Evolutionary conservation across 75 land plant genomes (phyloP), one percentile per base, ranked within the genome.

Genomic region (Chamaecyparis obtusa): DNA sequence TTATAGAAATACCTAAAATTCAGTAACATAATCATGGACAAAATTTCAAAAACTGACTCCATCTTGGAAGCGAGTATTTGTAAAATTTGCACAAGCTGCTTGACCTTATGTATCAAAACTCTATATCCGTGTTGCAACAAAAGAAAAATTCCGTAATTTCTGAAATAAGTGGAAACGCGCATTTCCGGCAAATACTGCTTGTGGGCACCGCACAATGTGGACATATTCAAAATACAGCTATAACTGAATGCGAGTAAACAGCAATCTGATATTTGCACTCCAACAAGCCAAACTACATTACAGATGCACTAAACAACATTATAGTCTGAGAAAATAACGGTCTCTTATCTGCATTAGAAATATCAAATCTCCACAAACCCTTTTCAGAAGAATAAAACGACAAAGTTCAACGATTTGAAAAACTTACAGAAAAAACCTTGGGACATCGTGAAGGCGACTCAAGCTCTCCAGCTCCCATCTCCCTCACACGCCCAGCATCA

Each of bases 381-480:
- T 24, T 64, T 5, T 0, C 1, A 72, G 11, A 72, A 5, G 33
- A 9, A 10, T 10, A 8, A 72, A 72, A 72, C 0, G 9, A 19
- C 3, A 27, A 67, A 67, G 8, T 33, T 11, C 36, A 72, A 2
- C 76, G 10, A 46, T 0, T 10, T 46, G 51, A 81, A 46, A 51
- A 46, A 46, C 83, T 81, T 30, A 81, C 83, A 48, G 83, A 81
- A 51, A 43, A 81, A 24, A 81, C 83, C 83, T 81, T 81, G 15
- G 83, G 14, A 24, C 83, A 81, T 43, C 48, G 46, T n/a, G 41
- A 81, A 37, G 83, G 83, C 51, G 48, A 46, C 44, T 81, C 83
- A 39, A 81, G 48, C 83, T 81, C 83, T n/a, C 14, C 49, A 46
- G 46, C 51, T 81, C 83, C 83, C 83, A 81, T 81, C 83, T 81